phyloP scores from a whole-genome alignment of 306 rosid species.

The Castanea crenata region DNA sequence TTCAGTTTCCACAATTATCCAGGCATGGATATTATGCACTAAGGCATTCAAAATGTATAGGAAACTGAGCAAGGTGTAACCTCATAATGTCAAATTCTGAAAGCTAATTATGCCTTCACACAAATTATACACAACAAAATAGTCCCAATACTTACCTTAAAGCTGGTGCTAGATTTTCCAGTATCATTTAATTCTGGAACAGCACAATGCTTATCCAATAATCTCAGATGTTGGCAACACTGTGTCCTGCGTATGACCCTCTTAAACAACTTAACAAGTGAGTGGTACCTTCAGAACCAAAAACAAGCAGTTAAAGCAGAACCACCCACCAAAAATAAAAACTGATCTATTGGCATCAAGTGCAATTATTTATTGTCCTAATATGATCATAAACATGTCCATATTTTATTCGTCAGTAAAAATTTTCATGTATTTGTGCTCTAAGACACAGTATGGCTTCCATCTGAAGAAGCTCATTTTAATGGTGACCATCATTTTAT shows the following conservation, averaged over 20 bases:
- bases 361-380: background rate
- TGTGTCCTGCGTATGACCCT: conserved; percentile 54
- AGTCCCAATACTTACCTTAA: conserved; percentile 39
- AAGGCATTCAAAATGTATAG: background rate
- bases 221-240: conserved; percentile 47
- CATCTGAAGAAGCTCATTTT: background rate
- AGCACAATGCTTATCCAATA: conserved; percentile 75
- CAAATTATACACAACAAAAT: conserved; percentile 16
- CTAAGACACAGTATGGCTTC: background rate
- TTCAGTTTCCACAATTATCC: conserved; percentile 8
- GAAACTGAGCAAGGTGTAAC: conserved; percentile 3
- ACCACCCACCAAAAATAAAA: background rate
- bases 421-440: background rate
- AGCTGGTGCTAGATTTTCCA: conserved; percentile 31
- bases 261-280: conserved; percentile 57
- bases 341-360: background rate
- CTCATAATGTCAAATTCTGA: conserved; percentile 1
- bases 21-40: background rate
- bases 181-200: conserved; percentile 27
- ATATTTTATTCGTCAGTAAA: background rate
- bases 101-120: conserved; percentile 11
- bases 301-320: conserved; percentile 22
- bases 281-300: conserved; percentile 53
- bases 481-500: background rate
- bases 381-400: background rate